A percentile compares a stretch with the other conserved stretches of the same genome.
phyloP scores from a whole-genome alignment of 2,329 filamentous ascomycete species.

The Geosmithia flava region DNA sequence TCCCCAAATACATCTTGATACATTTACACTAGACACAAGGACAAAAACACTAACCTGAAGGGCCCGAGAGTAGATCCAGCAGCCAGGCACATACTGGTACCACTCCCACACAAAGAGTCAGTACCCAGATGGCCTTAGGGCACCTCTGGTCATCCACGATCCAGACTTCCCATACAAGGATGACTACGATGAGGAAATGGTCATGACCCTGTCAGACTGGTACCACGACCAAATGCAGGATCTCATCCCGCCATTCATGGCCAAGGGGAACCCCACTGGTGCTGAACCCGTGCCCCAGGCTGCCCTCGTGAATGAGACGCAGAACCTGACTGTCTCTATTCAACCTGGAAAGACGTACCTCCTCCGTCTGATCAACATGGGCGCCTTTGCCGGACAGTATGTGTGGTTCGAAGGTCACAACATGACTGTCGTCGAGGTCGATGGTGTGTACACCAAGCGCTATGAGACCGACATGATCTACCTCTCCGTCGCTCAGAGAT shows the following conservation, averaged over 20 bases:
- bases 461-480: constrained; percentile 52
- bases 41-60: no score
- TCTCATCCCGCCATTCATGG: constrained; percentile 35
- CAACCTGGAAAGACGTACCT: constrained; percentile 60
- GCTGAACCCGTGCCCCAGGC: constrained; percentile 56
- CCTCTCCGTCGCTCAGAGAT: constrained; percentile 54
- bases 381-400: constrained; percentile 58
- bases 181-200: constrained; percentile 48
- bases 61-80: constrained; percentile 29
- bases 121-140: constrained; percentile 47
- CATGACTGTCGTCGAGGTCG: constrained; percentile 60
- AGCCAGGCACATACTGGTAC: constrained; percentile 49
- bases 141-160: constrained; percentile 38
- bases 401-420: constrained; percentile 56
- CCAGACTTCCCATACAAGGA: constrained; percentile 36
- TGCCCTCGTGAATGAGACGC: constrained; percentile 60
- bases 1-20: no score
- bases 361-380: constrained; percentile 60
- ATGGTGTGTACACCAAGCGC: constrained; percentile 56
- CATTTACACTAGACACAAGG: no score
- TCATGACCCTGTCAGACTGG: constrained; percentile 57
- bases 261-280: constrained; percentile 40
- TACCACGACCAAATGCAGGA: constrained; percentile 48
- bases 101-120: constrained; percentile 44
- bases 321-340: constrained; percentile 45